Percentiles rank a stretch among this genome's conserved stretches.
These are phyloP conservation scores for Plantago coronopus DNA, from an alignment of 305 asterid species.

Conservation along the genomic window DNA sequence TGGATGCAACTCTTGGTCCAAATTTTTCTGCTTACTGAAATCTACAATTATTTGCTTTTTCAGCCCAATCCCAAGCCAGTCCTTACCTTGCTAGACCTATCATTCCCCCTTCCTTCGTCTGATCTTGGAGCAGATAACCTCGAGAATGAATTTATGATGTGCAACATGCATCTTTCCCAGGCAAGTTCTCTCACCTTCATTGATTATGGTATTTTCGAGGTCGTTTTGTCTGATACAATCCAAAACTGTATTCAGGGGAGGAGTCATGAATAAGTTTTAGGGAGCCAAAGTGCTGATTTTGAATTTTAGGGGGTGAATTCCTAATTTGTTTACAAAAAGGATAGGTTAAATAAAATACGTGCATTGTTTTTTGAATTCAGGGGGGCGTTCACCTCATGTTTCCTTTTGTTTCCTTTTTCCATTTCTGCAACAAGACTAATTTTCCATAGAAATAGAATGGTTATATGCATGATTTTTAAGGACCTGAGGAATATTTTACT, in stretches of 20 bases:
- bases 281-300: too few species aligned
- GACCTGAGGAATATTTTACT: not conserved
- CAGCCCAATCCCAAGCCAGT: conserved; percentile 90
- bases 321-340: too few species aligned
- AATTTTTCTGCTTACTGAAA: conserved; percentile 16
- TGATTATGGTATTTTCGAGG: conserved; percentile 19
- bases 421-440: not conserved
- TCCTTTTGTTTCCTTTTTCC: too few species aligned
- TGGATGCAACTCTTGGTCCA: conserved; percentile 13
- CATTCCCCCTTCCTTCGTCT: conserved; percentile 89
- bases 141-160: conserved; percentile 84
- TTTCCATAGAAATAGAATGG: too few species aligned
- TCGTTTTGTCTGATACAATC: not conserved
- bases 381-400: too few species aligned
- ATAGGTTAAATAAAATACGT: too few species aligned
- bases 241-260: too few species aligned
- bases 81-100: conserved; percentile 76
- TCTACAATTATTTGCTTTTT: conserved; percentile 21
- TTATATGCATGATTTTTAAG: not conserved
- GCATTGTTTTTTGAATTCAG: too few species aligned
- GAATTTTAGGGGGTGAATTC: too few species aligned
- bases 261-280: too few species aligned
- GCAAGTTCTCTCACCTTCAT: conserved; percentile 33
- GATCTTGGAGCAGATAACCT: conserved; percentile 93
- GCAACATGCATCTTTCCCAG: conserved; percentile 68